Percentiles rank a stretch among this genome's conserved stretches.
These are phyloP conservation scores for Venturia pyrina DNA, from an alignment of 2,329 filamentous ascomycete genomes.

Conservation along the genomic window DNA sequence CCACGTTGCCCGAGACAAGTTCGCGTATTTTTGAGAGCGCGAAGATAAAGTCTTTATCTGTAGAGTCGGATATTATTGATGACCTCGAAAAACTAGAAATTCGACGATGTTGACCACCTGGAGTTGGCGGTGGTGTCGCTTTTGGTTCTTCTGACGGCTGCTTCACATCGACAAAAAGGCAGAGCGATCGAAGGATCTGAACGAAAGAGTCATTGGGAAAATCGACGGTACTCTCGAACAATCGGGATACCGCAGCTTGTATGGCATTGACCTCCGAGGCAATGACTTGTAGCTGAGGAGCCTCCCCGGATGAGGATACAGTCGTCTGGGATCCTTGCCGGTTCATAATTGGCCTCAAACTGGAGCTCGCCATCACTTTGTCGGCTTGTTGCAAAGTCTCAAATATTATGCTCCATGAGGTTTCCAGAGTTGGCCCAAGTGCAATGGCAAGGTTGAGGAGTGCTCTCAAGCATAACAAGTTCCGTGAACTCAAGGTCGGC, in stretches of 20 bases:
- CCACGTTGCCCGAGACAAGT: constrained; percentile 34
- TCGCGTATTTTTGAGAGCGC: constrained; percentile 38
- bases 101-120: constrained; percentile 27
- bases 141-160: constrained; percentile 12
- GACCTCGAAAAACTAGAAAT: constrained; percentile 35
- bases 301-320: background rate
- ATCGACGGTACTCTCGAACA: constrained; percentile 86
- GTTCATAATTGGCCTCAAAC: background rate
- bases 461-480: constrained; percentile 80
- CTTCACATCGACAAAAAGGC: constrained; percentile 49
- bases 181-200: constrained; percentile 66
- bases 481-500: constrained; percentile 64
- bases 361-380: constrained; percentile 44
- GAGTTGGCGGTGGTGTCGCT: constrained; percentile 18
- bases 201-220: constrained; percentile 78
- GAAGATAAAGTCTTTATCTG: constrained; percentile 36
- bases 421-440: constrained; percentile 73
- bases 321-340: constrained; percentile 30
- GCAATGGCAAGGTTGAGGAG: constrained; percentile 94
- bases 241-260: constrained; percentile 71
- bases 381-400: constrained; percentile 91
- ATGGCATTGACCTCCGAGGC: constrained; percentile 76
- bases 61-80: constrained; percentile 28
- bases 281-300: constrained; percentile 32
- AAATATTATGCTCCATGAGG: constrained; percentile 82